Percentiles rank a stretch among this genome's conserved stretches.
phyloP scores from a whole-genome alignment of 2,329 filamentous ascomycete genomes.

The Trichoderma afroharzianum region DNA sequence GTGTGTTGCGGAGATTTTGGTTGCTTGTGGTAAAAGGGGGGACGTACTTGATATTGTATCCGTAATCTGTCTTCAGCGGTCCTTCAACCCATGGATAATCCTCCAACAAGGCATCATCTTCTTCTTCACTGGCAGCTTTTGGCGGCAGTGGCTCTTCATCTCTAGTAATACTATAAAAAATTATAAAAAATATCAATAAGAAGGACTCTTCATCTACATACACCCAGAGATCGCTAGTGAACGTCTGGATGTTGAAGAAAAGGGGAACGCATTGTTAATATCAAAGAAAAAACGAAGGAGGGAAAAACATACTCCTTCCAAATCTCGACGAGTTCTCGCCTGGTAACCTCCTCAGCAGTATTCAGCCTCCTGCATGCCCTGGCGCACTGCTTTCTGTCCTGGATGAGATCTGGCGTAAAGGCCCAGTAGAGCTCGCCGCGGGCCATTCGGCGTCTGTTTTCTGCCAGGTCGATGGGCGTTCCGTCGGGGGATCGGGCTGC shows the following conservation, averaged over 20 bases:
- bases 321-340: conserved; percentile 60
- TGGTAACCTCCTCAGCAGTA: conserved; percentile 49
- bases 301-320: conserved; percentile 62
- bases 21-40: neutral
- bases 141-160: conserved; percentile 63
- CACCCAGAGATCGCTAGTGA: neutral
- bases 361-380: conserved; percentile 62
- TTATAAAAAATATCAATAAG: neutral
- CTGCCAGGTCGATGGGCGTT: conserved; percentile 36
- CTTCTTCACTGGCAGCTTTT: conserved; percentile 49
- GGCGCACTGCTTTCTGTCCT: conserved; percentile 57
- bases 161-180: neutral
- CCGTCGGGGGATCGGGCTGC: conserved; percentile 11
- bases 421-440: conserved; percentile 68
- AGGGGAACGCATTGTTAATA: no score
- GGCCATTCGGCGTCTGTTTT: conserved; percentile 54
- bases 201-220: neutral
- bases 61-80: conserved; percentile 71
- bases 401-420: conserved; percentile 64
- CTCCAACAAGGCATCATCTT: conserved; percentile 61
- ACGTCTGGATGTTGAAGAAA: no score
- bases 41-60: conserved; percentile 64
- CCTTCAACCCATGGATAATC: conserved; percentile 64
- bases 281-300: neutral
- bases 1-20: neutral